A percentile compares a stretch with the other conserved stretches of the same genome.
Evolutionary conservation across 116 monocot genomes (phyloP).

Genomic region (Iris pallida): DNA sequence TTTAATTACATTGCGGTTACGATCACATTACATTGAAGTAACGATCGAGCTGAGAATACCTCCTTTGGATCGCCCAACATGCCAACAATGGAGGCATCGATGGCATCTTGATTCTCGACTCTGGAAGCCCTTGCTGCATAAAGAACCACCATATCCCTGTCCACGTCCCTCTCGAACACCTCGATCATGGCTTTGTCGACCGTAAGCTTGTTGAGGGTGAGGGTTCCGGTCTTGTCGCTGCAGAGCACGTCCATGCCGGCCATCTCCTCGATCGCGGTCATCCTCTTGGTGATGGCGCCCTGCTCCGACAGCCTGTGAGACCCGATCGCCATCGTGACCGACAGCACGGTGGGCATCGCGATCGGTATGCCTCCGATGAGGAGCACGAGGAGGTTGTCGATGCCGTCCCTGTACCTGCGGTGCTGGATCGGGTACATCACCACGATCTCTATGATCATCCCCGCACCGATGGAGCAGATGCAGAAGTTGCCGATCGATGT

Average conservation of each 20-base stretch:
- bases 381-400: slow-evolving; percentile 86
- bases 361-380: slow-evolving; percentile 95
- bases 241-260: slow-evolving; percentile 97
- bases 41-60: slow-evolving; percentile 6
- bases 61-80: slow-evolving; percentile 77
- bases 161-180: slow-evolving; percentile 42
- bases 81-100: slow-evolving; percentile 60
- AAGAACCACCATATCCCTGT: slow-evolving; percentile 46
- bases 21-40: too few relatives aligned
- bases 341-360: slow-evolving; percentile 89
- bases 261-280: slow-evolving; percentile 99
- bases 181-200: slow-evolving; percentile 77
- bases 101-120: slow-evolving; percentile 74
- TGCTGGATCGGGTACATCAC: slow-evolving; percentile 84
- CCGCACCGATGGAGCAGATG: slow-evolving; percentile 75
- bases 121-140: slow-evolving; percentile 66
- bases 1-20: too few relatives aligned
- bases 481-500: slow-evolving; percentile 93
- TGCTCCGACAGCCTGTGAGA: slow-evolving; percentile 78
- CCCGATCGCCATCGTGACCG: slow-evolving; percentile 94
- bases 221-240: slow-evolving; percentile 89
- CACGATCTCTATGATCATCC: slow-evolving; percentile 75
- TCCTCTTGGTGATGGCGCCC: slow-evolving; percentile 93
- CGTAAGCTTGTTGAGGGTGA: slow-evolving; percentile 85
- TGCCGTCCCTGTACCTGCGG: slow-evolving; percentile 65